Base-by-base conservation (phyloP, 192 early-diverging fungal species). In the Entomortierella lignicola region DNA sequence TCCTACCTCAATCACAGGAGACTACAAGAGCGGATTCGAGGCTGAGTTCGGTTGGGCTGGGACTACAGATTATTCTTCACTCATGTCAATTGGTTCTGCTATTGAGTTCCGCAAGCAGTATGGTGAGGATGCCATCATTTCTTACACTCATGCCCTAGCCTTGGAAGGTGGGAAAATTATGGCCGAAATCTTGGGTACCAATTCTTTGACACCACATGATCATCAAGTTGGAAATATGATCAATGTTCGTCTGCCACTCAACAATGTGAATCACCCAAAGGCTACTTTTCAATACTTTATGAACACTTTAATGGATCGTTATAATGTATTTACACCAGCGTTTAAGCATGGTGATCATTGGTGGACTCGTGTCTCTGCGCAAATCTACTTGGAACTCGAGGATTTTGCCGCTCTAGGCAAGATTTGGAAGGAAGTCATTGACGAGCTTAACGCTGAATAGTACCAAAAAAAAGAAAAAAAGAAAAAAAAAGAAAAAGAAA, bases 91-190 rank as follows among this genome's bases (percentile, higher is more conserved):
- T 60, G 44, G 26, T 15, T 41, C 73, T 20, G 89, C 89, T 0
- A 41, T 90, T 18, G 67, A 69, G 23, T 92, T 83, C 58, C 83
- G 89, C 13, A 66, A 82, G 39, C 83, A 81, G 39, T 82, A 89
- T 44, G 90, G 91, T 20, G 90, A 91, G 74, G 79, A 84, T 21
- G 80, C 64, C 27, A 92, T 92, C 56, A 86, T 80, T 53, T 61
- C 69, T 1, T 89, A 90, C 53, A 81, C 81, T 25, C 84, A 89
- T 43, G 50, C 81, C 11, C 61, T 92, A 3, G 90, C 89, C 17
- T 20, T 89, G 1, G 44, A 74, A 44, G 91, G 89, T n/a, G 90
- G 87, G 11, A 72, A 82, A 10, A 39, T 77, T 23, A 81, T 89
- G 23, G 88, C 91, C n/a, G 72, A 89, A 31, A 88, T 88, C 50